Conservation (phyloP, 73 alveolate genomes). For the Paramecium tetraurelia region DNA sequence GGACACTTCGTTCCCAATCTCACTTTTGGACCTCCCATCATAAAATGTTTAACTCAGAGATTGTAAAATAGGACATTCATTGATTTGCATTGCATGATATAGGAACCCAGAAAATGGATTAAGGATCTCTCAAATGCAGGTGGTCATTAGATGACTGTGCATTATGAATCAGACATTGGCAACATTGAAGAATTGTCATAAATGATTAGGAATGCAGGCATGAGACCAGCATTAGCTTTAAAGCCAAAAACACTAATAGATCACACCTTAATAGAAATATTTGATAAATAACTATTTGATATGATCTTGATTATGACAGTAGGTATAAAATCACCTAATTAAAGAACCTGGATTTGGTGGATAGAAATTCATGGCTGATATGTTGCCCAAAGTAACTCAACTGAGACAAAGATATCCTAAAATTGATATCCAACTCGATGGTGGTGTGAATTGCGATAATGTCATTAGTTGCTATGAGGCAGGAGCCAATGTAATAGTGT, state of each 20-base stretch:
- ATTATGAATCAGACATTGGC: slow-evolving; percentile 66
- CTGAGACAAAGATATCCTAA: slow-evolving; percentile 56
- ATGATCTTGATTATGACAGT: slow-evolving; percentile 69
- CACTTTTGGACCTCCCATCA: slow-evolving; percentile 67
- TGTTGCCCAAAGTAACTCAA: slow-evolving; percentile 59
- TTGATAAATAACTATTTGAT: slow-evolving; percentile 62
- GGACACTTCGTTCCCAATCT: slow-evolving; percentile 64
- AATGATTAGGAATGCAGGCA: slow-evolving; percentile 52
- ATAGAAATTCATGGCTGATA: slow-evolving; percentile 59
- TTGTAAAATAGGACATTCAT: slow-evolving; percentile 45
- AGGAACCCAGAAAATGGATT: slow-evolving; percentile 69
- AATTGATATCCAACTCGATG: slow-evolving; percentile 69
- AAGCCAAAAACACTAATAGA: slow-evolving; percentile 67
- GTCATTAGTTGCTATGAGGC: slow-evolving; percentile 53
- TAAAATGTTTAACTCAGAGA: slow-evolving; percentile 50
- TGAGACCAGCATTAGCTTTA: slow-evolving; percentile 69
- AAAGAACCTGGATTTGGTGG: slow-evolving; percentile 78
- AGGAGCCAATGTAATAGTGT: slow-evolving; percentile 72
- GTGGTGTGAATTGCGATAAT: slow-evolving; percentile 67
- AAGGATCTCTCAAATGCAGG: slow-evolving; percentile 64
- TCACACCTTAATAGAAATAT: slow-evolving; percentile 46
- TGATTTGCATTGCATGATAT: slow-evolving; percentile 68
- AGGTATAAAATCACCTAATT: neutral
- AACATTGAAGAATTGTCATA: slow-evolving; percentile 54
- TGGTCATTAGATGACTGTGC: slow-evolving; percentile 64